Conservation (phyloP, 1,284 basidiomycete species). For the Hymenochaete sp. region DNA sequence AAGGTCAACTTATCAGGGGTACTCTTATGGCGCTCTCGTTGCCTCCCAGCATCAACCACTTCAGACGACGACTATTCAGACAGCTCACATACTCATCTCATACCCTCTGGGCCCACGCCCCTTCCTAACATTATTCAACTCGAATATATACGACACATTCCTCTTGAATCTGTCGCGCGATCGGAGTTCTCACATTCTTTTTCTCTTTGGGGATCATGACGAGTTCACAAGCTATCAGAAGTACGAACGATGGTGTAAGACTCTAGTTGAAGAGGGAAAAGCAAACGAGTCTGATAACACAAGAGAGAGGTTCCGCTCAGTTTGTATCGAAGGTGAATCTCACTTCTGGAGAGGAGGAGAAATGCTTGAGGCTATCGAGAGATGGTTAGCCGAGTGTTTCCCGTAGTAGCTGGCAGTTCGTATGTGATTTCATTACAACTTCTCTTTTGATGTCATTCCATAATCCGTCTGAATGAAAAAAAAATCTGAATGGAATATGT, state of each 20-base stretch:
- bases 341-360: constrained; percentile 37
- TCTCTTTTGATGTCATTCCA: too few relatives aligned
- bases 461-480: too few relatives aligned
- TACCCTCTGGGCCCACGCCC: constrained; percentile 66
- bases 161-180: constrained; percentile 27
- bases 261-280: neutral
- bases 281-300: neutral
- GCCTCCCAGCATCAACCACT: constrained; percentile 52
- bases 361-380: constrained; percentile 18
- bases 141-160: constrained; percentile 39
- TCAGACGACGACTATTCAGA: constrained; percentile 34
- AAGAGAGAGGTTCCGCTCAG: neutral
- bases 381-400: constrained; percentile 3
- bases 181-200: constrained; percentile 41
- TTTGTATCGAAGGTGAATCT: constrained; percentile 15
- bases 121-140: constrained; percentile 61
- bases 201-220: constrained; percentile 61
- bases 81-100: constrained; percentile 62
- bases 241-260: constrained; percentile 46
- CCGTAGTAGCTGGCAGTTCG: too few relatives aligned
- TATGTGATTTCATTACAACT: too few relatives aligned
- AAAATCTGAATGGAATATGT: too few relatives aligned
- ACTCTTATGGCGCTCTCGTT: constrained; percentile 72
- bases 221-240: constrained; percentile 55
- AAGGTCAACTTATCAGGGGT: constrained; percentile 52